phyloP scores from a whole-genome alignment of 2,329 filamentous ascomycete genomes.

The Penicillium expansum region DNA sequence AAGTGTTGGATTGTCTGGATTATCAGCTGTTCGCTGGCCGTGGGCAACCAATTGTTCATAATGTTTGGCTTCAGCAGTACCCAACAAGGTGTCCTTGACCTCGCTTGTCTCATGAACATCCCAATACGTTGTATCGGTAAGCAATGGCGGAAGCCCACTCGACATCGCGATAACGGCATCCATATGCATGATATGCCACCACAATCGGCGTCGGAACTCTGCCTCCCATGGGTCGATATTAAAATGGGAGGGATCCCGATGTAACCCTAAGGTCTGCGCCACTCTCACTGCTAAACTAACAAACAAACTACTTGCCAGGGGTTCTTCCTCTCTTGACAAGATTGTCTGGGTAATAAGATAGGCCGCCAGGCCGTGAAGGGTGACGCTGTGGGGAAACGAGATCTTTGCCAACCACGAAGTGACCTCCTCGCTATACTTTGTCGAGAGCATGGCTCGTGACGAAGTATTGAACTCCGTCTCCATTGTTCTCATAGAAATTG shows the following conservation, averaged over 20 bases:
- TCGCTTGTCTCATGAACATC: conserved; percentile 49
- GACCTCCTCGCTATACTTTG: conserved; percentile 44
- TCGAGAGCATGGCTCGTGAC: conserved; percentile 38
- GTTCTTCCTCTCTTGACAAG: conserved; percentile 49
- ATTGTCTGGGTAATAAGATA: conserved; percentile 50
- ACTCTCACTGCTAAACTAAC: conserved; percentile 48
- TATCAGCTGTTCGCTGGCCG: conserved; percentile 37
- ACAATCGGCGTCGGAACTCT: conserved; percentile 46
- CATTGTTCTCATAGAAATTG: conserved; percentile 43
- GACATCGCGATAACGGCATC: conserved; percentile 50
- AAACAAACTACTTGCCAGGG: conserved; percentile 49
- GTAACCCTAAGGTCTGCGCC: conserved; percentile 49
- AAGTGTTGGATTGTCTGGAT: conserved; percentile 41
- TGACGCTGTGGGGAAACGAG: conserved; percentile 46
- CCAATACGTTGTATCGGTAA: conserved; percentile 49
- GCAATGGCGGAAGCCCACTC: conserved; percentile 48
- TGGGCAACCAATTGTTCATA: conserved; percentile 32
- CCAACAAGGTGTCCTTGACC: conserved; percentile 46
- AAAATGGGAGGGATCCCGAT: conserved; percentile 50
- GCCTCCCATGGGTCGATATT: conserved; percentile 46
- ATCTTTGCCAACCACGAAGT: conserved; percentile 44
- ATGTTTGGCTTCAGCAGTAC: conserved; percentile 37
- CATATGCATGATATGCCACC: conserved; percentile 52
- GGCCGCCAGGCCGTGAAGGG: conserved; percentile 46
- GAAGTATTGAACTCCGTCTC: conserved; percentile 40